Evolutionary conservation across 495 filamentous ascomycete genomes (phyloP).

Genomic region (Tuber calosporum): DNA sequence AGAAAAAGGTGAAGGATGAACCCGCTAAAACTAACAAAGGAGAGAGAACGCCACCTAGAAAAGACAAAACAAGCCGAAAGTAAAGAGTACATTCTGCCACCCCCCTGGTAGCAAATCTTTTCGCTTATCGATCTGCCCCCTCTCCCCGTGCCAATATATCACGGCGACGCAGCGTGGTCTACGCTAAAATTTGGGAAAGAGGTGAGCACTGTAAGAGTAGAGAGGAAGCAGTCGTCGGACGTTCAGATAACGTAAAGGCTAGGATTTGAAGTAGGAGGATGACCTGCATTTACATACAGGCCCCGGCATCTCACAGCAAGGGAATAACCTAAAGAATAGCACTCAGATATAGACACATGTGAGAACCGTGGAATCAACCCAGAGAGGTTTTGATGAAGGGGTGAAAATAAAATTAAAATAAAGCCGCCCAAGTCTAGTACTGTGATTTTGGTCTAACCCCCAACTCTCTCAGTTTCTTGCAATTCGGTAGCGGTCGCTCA

Average conservation of each 20-base stretch:
- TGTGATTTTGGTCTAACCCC: conserved; percentile 16
- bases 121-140: not conserved
- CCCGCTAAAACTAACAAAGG: not conserved
- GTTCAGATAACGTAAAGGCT: not conserved
- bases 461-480: conserved; percentile 39
- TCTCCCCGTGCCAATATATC: not conserved
- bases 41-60: not conserved
- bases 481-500: conserved; percentile 49
- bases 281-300: not conserved
- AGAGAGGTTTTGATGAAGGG: not conserved
- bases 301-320: not conserved
- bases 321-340: conserved; percentile 2
- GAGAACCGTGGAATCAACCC: not conserved
- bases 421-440: conserved; percentile 11
- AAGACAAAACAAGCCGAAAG: not conserved
- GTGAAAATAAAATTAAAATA: not conserved
- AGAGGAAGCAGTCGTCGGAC: not conserved
- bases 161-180: not conserved
- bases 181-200: not conserved
- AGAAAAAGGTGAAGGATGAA: not conserved
- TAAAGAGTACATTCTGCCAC: not conserved
- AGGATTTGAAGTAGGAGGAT: not conserved
- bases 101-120: not conserved
- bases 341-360: not conserved
- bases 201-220: not conserved